phyloP scores from a whole-genome alignment of 257 asterid genomes.

The Fraxinus excelsior region DNA sequence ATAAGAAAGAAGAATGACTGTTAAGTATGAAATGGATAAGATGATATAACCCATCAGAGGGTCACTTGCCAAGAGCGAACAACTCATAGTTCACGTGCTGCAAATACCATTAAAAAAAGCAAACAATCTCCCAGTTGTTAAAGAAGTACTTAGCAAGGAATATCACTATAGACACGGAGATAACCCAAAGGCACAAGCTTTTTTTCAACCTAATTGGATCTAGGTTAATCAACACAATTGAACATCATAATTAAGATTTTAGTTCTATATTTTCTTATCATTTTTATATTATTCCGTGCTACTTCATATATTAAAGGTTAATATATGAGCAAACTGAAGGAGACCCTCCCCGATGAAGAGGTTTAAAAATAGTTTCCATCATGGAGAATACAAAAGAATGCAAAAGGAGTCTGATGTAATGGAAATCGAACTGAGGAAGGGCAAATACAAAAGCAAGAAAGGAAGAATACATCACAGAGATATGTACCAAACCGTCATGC shows the following conservation, averaged over 20 bases:
- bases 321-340: not conserved
- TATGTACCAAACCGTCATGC: no score
- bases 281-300: slow-evolving; percentile 3
- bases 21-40: slow-evolving; percentile 2
- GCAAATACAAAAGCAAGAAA: no score
- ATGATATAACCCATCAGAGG: slow-evolving; percentile 1
- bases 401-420: no score
- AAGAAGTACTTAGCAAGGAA: slow-evolving; percentile 5
- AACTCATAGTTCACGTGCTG: not conserved
- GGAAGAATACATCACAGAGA: no score
- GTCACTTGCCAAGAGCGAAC: not conserved
- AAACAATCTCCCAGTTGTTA: slow-evolving; percentile 2
- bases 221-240: not conserved
- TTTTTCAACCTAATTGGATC: not conserved
- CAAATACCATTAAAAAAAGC: not conserved
- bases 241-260: not conserved
- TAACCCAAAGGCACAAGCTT: slow-evolving; percentile 14
- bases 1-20: not conserved
- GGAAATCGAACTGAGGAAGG: no score
- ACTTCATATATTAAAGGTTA: not conserved
- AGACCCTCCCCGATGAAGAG: not conserved
- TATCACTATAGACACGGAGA: not conserved
- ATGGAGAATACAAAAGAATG: no score
- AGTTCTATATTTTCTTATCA: slow-evolving; percentile 2
- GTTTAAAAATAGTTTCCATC: not conserved